Conservation (phyloP, 768 basidiomycete species). For the Psilocybe subaeruginosa region DNA sequence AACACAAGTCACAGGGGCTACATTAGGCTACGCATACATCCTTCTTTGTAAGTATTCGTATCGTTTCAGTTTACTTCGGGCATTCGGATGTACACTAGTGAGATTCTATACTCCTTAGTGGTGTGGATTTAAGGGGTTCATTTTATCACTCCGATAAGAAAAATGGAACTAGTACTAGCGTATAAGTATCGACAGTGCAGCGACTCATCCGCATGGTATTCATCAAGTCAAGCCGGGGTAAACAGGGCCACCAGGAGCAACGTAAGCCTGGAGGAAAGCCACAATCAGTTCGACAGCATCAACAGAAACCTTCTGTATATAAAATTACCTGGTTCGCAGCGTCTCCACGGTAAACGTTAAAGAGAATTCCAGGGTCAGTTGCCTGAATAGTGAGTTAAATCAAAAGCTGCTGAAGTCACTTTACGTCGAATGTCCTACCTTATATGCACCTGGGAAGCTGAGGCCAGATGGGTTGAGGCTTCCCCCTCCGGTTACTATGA, state of each 20-base stretch:
- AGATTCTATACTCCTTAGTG: no score
- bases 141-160: no score
- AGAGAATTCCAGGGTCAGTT: slow-evolving; percentile 37
- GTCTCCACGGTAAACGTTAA: slow-evolving; percentile 38
- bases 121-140: no score
- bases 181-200: no score
- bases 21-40: no score
- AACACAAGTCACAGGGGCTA: no score
- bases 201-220: not conserved
- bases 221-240: slow-evolving; percentile 32
- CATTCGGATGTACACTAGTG: no score
- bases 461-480: slow-evolving; percentile 37
- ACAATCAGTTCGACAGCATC: not conserved
- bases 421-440: slow-evolving; percentile 18
- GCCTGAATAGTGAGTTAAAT: slow-evolving; percentile 19
- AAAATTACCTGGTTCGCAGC: slow-evolving; percentile 33
- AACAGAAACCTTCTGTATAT: not conserved
- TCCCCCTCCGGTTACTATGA: slow-evolving; percentile 36
- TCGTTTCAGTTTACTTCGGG: no score
- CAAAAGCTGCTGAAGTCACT: not conserved
- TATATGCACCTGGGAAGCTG: slow-evolving; percentile 40
- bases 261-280: slow-evolving; percentile 24
- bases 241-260: slow-evolving; percentile 35
- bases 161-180: no score
- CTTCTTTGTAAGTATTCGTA: no score